Conservation (phyloP, 2,329 filamentous ascomycete genomes). For the Fusarium piperis region DNA sequence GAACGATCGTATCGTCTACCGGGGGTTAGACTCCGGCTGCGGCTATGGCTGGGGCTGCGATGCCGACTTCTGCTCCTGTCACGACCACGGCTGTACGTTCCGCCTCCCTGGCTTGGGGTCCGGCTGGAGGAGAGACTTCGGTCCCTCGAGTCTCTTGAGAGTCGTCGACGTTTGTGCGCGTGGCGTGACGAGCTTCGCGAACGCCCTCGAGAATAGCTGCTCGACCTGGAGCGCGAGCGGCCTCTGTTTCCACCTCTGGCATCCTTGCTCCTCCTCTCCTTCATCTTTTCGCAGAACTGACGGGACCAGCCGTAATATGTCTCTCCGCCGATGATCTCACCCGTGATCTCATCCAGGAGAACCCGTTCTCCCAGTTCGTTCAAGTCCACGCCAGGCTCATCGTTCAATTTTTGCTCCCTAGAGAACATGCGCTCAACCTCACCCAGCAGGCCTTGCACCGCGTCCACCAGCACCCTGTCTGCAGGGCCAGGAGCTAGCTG, state of each 20-base stretch:
- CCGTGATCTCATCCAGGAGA: constrained; percentile 71
- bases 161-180: constrained; percentile 44
- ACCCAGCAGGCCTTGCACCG: constrained; percentile 75
- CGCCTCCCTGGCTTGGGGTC: constrained; percentile 41
- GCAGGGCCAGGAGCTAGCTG: constrained; percentile 75
- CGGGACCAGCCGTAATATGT: constrained; percentile 92
- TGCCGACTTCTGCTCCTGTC: constrained; percentile 24
- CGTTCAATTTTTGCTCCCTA: constrained; percentile 57
- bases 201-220: constrained; percentile 41
- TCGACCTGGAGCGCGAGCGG: constrained; percentile 47
- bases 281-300: constrained; percentile 84
- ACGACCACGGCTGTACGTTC: constrained; percentile 43
- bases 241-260: constrained; percentile 40
- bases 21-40: constrained; percentile 45
- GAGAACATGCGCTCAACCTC: constrained; percentile 76
- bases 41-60: constrained; percentile 43
- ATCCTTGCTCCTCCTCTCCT: constrained; percentile 57
- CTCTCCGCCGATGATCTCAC: constrained; percentile 71
- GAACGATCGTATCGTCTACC: constrained; percentile 30
- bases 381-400: constrained; percentile 67
- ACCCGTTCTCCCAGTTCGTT: constrained; percentile 79
- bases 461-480: constrained; percentile 70
- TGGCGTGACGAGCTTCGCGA: constrained; percentile 47
- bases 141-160: constrained; percentile 35
- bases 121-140: constrained; percentile 40